Conservation (phyloP, 345 rosid species). For the Brassica carinata region DNA sequence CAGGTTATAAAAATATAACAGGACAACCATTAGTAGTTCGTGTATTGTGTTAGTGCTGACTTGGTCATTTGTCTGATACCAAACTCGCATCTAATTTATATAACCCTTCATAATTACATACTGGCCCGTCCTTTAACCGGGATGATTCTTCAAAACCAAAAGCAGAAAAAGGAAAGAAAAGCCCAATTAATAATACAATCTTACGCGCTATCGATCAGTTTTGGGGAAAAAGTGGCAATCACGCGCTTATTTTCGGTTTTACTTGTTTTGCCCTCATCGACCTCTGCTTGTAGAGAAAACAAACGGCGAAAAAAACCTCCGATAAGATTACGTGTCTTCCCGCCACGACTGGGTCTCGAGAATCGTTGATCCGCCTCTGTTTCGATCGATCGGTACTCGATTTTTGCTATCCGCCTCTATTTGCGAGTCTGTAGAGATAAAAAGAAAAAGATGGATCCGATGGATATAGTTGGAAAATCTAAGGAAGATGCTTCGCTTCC, state of each 20-base stretch:
- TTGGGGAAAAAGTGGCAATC: slow-evolving; percentile 2
- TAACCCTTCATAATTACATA: too few species aligned
- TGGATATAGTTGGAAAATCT: slow-evolving; percentile 98
- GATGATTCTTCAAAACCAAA: too few species aligned
- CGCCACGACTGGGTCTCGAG: slow-evolving; percentile 5
- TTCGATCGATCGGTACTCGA: too few species aligned
- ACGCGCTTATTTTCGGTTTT: slow-evolving; percentile 33
- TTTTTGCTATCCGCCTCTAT: too few species aligned
- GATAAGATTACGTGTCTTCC: too few species aligned
- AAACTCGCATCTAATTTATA: too few species aligned
- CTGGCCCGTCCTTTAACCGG: too few species aligned
- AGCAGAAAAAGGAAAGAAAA: too few species aligned
- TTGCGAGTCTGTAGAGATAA: slow-evolving; percentile 35
- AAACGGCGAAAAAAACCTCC: neutral
- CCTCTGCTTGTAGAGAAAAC: too few species aligned
- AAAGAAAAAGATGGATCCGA: slow-evolving; percentile 98
- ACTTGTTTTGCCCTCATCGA: slow-evolving; percentile 28
- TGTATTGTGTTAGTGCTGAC: too few species aligned
- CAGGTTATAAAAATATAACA: neutral
- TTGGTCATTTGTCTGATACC: too few species aligned
- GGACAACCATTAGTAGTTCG: neutral
- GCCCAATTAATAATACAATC: neutral
- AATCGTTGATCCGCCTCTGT: slow-evolving; percentile 3
- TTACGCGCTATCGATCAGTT: slow-evolving; percentile 27
- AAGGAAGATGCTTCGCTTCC: slow-evolving; percentile 99